Percentiles rank a stretch among this genome's conserved stretches.
These are phyloP conservation scores for Isabelozyma pseudorhagii DNA, from an alignment of 805 yeast genomes.

Conservation along the genomic window DNA sequence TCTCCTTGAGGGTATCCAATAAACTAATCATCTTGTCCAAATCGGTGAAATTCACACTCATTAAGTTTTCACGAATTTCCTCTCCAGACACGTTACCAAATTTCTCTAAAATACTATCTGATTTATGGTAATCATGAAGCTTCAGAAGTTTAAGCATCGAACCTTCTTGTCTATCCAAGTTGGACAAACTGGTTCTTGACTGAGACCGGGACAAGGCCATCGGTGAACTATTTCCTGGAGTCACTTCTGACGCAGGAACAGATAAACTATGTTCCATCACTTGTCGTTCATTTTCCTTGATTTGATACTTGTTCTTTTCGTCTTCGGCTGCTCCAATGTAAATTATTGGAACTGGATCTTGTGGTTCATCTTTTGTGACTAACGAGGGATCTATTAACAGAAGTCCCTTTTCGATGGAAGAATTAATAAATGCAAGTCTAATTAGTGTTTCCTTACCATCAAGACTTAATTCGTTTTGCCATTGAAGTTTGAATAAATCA, in stretches of 20 bases:
- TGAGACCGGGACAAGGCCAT: conserved; percentile 17
- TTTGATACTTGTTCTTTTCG: conserved; percentile 13
- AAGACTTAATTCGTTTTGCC: conserved; percentile 50
- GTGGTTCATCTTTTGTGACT: conserved; percentile 11
- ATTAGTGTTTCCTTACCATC: conserved; percentile 77
- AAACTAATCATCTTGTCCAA: conserved; percentile 31
- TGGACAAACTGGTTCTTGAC: conserved; percentile 30
- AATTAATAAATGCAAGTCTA: conserved; percentile 65
- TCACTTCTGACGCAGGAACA: background rate
- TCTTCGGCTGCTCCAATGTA: conserved; percentile 17
- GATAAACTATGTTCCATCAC: background rate
- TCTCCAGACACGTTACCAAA: conserved; percentile 30
- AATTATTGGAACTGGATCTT: conserved; percentile 1
- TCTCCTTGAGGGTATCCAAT: conserved; percentile 25
- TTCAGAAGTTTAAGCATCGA: conserved; percentile 34
- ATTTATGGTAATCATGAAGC: conserved; percentile 18
- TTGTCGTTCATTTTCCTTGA: background rate
- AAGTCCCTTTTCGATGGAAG: conserved; percentile 60
- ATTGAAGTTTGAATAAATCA: conserved; percentile 57
- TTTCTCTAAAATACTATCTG: conserved; percentile 4
- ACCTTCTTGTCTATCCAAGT: conserved; percentile 41
- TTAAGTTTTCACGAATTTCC: conserved; percentile 32
- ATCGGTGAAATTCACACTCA: conserved; percentile 28
- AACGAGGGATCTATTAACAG: conserved; percentile 37
- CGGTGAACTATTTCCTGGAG: conserved; percentile 8